These are phyloP conservation scores for Metroxylon sagu DNA, from an alignment of 176 grass and related monocot species.

Conservation along the genomic window DNA sequence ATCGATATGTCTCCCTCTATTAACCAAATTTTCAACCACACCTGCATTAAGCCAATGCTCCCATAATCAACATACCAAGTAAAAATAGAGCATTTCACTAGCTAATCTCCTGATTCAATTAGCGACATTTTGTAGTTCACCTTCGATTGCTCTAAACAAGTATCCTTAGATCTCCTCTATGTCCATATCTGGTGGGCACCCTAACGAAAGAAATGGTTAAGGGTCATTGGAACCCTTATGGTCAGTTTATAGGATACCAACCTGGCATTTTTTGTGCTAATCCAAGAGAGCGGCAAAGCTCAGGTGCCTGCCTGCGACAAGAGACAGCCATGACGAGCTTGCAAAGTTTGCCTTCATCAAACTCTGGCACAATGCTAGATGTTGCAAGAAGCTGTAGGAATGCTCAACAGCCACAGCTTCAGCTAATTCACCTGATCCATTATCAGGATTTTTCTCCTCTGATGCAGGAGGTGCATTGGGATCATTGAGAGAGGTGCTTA, in stretches of 20 bases:
- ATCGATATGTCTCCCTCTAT: conserved; percentile 67
- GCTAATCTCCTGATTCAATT: neutral
- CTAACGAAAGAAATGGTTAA: conserved; percentile 12
- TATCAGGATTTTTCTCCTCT: conserved; percentile 50
- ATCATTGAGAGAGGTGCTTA: conserved; percentile 45
- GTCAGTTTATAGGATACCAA: conserved; percentile 58
- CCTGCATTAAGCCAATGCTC: conserved; percentile 26
- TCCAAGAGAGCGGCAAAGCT: conserved; percentile 62
- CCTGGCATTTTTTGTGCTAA: conserved; percentile 75
- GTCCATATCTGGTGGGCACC: conserved; percentile 13
- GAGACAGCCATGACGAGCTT: conserved; percentile 89
- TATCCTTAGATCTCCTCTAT: conserved; percentile 4
- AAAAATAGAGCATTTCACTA: neutral
- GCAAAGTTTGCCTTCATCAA: conserved; percentile 81
- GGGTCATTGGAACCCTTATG: conserved; percentile 36
- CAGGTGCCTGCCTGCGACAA: conserved; percentile 60
- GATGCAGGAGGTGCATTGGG: conserved; percentile 46
- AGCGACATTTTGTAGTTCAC: neutral
- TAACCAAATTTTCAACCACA: conserved; percentile 53
- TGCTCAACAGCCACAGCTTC: conserved; percentile 46
- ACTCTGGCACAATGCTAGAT: conserved; percentile 63
- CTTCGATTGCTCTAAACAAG: neutral
- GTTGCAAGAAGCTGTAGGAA: conserved; percentile 74
- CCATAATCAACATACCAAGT: neutral
- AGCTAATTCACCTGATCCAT: conserved; percentile 26